These are phyloP conservation scores for Rehmannia glutinosa DNA, from an alignment of 257 asterid species.

Conservation along the genomic window DNA sequence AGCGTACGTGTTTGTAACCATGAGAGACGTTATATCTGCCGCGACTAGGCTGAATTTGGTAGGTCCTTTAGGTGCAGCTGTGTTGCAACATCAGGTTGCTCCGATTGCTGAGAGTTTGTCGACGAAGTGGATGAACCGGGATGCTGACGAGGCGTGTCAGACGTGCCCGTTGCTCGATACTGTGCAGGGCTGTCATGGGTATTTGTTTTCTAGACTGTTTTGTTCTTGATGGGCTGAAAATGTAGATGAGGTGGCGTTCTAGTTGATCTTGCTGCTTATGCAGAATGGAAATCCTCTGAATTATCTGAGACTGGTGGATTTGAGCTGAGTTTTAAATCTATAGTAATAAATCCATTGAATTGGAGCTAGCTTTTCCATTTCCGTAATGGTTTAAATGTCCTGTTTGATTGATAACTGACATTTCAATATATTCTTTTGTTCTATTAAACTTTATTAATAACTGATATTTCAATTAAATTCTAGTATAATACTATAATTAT, in stretches of 20 bases:
- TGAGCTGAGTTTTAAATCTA: no score
- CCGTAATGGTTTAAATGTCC: no score
- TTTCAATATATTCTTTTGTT: no score
- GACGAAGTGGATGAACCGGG: conserved; percentile 76
- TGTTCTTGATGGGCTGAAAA: conserved; percentile 36
- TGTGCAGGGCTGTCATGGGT: conserved; percentile 90
- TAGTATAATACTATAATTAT: no score
- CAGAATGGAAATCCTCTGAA: no score
- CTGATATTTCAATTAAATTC: no score
- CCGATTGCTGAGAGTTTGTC: conserved; percentile 53
- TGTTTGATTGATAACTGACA: no score
- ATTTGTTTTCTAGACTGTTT: conserved; percentile 90
- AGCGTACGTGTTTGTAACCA: conserved; percentile 69
- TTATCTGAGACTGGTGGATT: no score
- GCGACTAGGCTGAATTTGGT: conserved; percentile 87
- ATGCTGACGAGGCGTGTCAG: conserved; percentile 85
- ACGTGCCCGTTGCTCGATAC: conserved; percentile 81
- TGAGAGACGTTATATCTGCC: conserved; percentile 90
- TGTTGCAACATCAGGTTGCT: conserved; percentile 68
- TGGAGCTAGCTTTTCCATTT: no score
- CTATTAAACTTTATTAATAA: no score
- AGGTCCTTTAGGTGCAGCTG: conserved; percentile 89
- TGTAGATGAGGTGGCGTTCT: not conserved
- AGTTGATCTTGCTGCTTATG: no score
- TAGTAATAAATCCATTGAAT: no score